A percentile compares a stretch with the other conserved stretches of the same genome.
Evolutionary conservation across 352 stramenopile genomes (phyloP).

Genomic region (Chrysophaeum taylorii): DNA sequence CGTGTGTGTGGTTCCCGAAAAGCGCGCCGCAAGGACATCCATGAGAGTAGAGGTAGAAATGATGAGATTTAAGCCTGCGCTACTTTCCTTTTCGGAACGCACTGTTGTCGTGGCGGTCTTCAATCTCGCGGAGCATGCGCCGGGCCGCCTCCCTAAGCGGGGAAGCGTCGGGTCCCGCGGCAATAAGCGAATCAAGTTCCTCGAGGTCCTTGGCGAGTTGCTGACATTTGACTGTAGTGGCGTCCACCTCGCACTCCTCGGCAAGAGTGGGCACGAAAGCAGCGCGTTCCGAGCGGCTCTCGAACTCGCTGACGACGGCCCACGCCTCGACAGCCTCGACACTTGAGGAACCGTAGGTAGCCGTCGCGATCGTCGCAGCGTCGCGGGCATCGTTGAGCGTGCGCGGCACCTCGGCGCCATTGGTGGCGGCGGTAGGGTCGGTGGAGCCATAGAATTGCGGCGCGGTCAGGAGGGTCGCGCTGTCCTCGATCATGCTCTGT

Average conservation of each 20-base stretch:
- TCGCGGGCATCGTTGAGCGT: conserved; percentile 18
- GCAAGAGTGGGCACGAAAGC: neutral
- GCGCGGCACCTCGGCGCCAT: neutral
- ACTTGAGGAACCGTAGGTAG: too few relatives aligned
- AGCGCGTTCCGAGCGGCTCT: too few relatives aligned
- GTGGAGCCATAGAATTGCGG: neutral
- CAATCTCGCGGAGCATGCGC: neutral
- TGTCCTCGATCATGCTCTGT: neutral
- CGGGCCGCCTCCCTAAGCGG: neutral
- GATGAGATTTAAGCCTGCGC: too few relatives aligned
- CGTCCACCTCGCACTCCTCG: neutral
- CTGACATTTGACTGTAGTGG: neutral
- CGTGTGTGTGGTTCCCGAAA: too few relatives aligned
- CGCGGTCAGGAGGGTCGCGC: neutral
- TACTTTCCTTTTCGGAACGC: too few relatives aligned
- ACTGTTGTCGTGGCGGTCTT: too few relatives aligned
- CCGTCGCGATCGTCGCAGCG: too few relatives aligned
- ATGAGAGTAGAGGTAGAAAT: too few relatives aligned
- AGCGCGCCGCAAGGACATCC: too few relatives aligned
- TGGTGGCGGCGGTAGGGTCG: conserved; percentile 1
- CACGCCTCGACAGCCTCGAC: too few relatives aligned
- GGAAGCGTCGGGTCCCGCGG: neutral
- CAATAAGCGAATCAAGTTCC: neutral
- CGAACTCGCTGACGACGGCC: too few relatives aligned
- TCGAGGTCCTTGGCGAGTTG: neutral